Evolutionary conservation across 106 monocot species (phyloP).

Genomic region (Dioscorea alata): DNA sequence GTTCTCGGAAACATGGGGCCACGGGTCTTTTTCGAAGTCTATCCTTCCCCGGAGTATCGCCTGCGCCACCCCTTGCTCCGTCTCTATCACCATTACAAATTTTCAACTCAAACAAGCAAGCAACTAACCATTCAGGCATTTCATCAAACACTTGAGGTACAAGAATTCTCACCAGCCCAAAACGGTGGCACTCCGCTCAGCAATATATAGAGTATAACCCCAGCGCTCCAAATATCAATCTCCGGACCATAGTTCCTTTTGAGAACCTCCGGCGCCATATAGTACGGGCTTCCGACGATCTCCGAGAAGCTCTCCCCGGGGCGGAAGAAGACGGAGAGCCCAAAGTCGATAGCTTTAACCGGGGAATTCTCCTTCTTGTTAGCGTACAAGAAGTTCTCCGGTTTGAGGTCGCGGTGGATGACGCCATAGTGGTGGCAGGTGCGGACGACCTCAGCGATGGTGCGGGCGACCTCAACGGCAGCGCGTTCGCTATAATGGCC

Average conservation of each 20-base stretch:
- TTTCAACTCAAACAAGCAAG: no score
- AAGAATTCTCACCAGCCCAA: no score
- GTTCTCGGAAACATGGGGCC: constrained; percentile 2
- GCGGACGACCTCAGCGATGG: neutral
- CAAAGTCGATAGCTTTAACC: neutral
- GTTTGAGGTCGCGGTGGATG: neutral
- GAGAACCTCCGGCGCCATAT: neutral
- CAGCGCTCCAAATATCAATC: no score
- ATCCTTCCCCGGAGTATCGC: constrained; percentile 4
- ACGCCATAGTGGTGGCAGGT: neutral
- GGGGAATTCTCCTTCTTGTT: neutral
- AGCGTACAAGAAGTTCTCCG: no score
- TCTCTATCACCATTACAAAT: neutral
- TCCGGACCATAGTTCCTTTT: no score
- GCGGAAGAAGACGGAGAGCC: neutral
- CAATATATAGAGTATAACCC: no score
- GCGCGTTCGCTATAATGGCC: constrained; percentile 6
- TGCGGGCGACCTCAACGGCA: neutral
- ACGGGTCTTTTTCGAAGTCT: constrained; percentile 9
- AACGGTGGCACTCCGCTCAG: no score
- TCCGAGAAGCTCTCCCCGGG: constrained; percentile 3
- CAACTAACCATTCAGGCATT: no score
- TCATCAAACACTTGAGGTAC: no score
- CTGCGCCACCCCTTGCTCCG: constrained; percentile 12
- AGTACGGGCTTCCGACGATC: neutral